Base-by-base conservation (phyloP, 441 rosid species). In the Croton laevigatus region DNA sequence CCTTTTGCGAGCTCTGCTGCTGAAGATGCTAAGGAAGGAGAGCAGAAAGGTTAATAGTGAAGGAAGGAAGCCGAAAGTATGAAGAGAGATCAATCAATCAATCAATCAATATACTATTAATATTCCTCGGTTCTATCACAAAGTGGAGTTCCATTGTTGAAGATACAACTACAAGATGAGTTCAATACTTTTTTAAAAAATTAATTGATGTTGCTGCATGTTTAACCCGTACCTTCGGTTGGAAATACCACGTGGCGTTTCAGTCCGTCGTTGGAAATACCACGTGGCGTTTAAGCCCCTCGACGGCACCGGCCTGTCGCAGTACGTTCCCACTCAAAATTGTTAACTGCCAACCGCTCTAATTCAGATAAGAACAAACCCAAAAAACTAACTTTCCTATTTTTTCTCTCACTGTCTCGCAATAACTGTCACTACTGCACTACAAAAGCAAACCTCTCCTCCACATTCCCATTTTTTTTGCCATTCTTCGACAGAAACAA, bases 391-490 rank as follows among this genome's bases (percentile, higher is more conserved):
- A 27, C 44, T 40, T 9, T 40, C 44, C 44, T 40, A 40, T 4
- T 40, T 36, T 11, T 23, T 52, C 55, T 51, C 59, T 2, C 59
- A 54, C 14, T 55, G 34, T 57, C 60, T 59, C 62, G 16, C 11
- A 32, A 17, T 34, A 59, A 59, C 62, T n/a, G 62, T 14, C 62
- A 4, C 5, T 32, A 59, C 62, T 34, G 42, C 42, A 59, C 42
- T 59, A 77, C 81, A 75, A 71, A 82, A 72, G 58, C 83, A 67
- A 55, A 71, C 49, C 59, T 52, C 57, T 34, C 69, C 69, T 40
- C 76, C 77, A 37, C 66, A 27, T 71, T 65, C 20, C n/a, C 73
- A 66, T 36, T 75, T 72, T 82, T 82, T 79, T 57, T 45, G 32
- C 42, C 1, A n/a, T 65, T 52, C 55, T 3, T 52, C 8, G 13